These are phyloP conservation scores for Melaleuca quinquenervia DNA, from an alignment of 345 rosid species.

Conservation along the genomic window DNA sequence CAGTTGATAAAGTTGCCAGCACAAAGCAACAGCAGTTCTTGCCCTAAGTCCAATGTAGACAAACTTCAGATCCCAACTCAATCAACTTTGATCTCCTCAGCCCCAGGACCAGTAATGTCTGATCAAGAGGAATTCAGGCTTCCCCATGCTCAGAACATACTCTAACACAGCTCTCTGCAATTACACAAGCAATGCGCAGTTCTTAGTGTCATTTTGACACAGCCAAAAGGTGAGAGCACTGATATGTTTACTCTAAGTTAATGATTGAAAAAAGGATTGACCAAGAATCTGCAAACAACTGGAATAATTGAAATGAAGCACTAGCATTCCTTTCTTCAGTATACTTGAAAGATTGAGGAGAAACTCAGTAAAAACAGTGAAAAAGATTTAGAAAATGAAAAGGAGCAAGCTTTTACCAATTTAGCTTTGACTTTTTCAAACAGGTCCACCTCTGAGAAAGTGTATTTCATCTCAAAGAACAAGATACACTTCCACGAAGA, in stretches of 20 bases:
- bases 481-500: not conserved
- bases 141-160: not conserved
- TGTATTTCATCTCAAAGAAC: not conserved
- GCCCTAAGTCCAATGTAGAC: not conserved
- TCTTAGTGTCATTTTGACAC: not conserved
- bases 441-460: not conserved
- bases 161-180: not conserved
- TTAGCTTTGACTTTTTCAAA: not conserved
- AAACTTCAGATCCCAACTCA: not conserved
- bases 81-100: not conserved
- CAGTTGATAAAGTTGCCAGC: not conserved
- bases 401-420: not conserved
- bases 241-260: not conserved
- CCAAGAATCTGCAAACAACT: not conserved
- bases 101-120: not conserved
- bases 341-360: not conserved
- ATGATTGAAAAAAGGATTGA: not conserved
- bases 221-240: not conserved
- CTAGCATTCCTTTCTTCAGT: not conserved
- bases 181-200: not conserved
- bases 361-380: not conserved
- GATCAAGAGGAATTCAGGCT: not conserved
- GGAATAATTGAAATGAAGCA: not conserved
- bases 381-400: too few species aligned
- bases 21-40: not conserved